Conservation (phyloP, 2,329 filamentous ascomycete genomes). For the Rhynchosporium graminicola region DNA sequence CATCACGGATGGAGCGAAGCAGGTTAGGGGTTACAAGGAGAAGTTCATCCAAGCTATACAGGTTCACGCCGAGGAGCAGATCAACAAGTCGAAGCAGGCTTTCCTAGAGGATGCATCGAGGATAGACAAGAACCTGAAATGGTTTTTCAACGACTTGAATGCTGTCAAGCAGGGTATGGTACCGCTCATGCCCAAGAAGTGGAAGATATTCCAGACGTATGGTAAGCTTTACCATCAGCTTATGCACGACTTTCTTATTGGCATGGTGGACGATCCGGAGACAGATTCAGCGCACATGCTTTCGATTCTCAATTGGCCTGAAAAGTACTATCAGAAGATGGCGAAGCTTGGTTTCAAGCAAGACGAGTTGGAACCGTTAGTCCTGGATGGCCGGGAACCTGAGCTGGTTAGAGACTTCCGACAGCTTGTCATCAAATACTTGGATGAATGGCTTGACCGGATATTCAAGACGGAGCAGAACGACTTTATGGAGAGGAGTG, state of each 20-base stretch:
- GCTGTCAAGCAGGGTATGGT: slow-evolving; percentile 93
- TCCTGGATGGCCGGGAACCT: slow-evolving; percentile 85
- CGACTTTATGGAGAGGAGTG: slow-evolving; percentile 75
- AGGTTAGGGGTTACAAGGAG: slow-evolving; percentile 92
- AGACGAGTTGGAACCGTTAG: slow-evolving; percentile 77
- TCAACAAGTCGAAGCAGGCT: slow-evolving; percentile 61
- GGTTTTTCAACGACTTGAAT: slow-evolving; percentile 98
- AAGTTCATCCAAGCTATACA: slow-evolving; percentile 79
- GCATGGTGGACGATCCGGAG: slow-evolving; percentile 79
- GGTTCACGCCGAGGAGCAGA: slow-evolving; percentile 60
- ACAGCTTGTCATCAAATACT: slow-evolving; percentile 89
- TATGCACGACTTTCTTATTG: slow-evolving; percentile 92
- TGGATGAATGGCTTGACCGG: slow-evolving; percentile 97
- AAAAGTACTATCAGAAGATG: slow-evolving; percentile 97
- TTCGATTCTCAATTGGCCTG: slow-evolving; percentile 90
- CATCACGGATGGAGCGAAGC: slow-evolving; percentile 90
- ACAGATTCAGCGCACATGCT: slow-evolving; percentile 86
- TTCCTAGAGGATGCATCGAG: slow-evolving; percentile 82
- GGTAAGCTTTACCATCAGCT: slow-evolving; percentile 86
- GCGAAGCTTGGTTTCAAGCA: slow-evolving; percentile 78
- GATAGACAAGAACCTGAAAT: slow-evolving; percentile 85
- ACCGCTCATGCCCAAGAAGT: slow-evolving; percentile 89
- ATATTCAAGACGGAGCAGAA: slow-evolving; percentile 82
- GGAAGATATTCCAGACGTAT: slow-evolving; percentile 92
- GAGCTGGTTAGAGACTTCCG: slow-evolving; percentile 94